Evolutionary conservation across 192 early-diverging fungal genomes (phyloP).

Genomic region (Gonapodya sp.): DNA sequence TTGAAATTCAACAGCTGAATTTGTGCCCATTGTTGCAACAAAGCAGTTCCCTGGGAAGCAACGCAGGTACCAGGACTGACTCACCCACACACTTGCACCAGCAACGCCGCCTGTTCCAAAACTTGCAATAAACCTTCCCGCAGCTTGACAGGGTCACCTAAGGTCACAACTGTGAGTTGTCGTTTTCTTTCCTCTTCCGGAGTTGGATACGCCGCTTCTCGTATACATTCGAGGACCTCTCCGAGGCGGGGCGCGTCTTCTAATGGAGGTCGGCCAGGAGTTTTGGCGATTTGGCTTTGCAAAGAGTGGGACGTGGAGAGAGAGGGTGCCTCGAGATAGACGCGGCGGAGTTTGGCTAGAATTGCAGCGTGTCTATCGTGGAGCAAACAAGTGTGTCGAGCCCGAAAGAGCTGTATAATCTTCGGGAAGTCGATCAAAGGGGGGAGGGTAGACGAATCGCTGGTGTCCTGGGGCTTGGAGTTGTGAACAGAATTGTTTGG

Average conservation of each 20-base stretch:
- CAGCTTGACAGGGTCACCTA: neutral
- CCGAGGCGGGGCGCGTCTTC: neutral
- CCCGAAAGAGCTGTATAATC: conserved; percentile 1
- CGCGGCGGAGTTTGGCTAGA: conserved; percentile 2
- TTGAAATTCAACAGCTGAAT: no score
- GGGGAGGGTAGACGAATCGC: neutral
- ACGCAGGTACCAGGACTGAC: no score
- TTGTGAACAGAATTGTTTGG: no score
- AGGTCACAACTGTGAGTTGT: neutral
- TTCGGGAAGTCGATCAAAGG: conserved; percentile 8
- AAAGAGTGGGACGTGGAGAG: neutral
- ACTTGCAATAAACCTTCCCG: neutral
- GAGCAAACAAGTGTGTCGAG: neutral
- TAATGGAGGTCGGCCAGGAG: neutral
- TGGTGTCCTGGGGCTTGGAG: neutral
- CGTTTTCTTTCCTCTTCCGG: neutral
- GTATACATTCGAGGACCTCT: neutral
- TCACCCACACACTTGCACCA: neutral
- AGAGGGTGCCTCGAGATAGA: neutral
- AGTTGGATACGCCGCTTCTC: neutral
- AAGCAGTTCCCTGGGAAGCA: no score
- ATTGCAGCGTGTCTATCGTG: conserved; percentile 5
- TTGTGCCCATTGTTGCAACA: no score
- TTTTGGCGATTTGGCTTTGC: neutral
- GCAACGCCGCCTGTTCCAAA: neutral